phyloP scores from a whole-genome alignment of 768 basidiomycete species.

The Lactifluus hygrophoroides region DNA sequence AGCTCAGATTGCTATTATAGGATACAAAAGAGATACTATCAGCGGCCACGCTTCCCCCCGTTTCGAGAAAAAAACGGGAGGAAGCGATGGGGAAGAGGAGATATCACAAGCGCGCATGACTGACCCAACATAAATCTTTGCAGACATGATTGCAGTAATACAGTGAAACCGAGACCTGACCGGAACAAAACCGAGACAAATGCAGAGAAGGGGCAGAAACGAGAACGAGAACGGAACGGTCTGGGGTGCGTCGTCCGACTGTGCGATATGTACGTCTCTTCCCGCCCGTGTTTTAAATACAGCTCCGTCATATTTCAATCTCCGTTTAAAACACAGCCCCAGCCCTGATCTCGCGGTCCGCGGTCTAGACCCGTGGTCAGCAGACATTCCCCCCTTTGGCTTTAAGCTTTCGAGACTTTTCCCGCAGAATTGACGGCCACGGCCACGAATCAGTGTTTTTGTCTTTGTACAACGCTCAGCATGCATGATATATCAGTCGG shows the following conservation, averaged over 20 bases:
- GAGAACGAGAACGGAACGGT: conserved; percentile 16
- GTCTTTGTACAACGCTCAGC: background rate
- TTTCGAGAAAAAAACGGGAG: conserved; percentile 24
- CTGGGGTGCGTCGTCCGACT: conserved; percentile 14
- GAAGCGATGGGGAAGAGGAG: conserved; percentile 37
- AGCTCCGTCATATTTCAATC: conserved; percentile 34
- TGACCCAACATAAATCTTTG: conserved; percentile 93
- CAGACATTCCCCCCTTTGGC: conserved; percentile 7
- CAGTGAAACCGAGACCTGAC: conserved; percentile 19
- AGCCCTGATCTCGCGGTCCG: too few species aligned
- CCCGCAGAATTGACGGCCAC: background rate
- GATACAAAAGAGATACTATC: conserved; percentile 42
- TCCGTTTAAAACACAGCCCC: conserved; percentile 36
- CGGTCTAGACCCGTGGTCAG: conserved; percentile 10
- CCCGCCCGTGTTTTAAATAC: conserved; percentile 33
- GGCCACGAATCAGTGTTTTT: too few species aligned
- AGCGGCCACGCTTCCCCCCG: conserved; percentile 32
- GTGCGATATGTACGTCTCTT: background rate
- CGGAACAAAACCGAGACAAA: conserved; percentile 20
- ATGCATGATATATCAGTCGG: background rate
- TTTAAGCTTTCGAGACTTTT: conserved; percentile 3
- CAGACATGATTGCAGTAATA: conserved; percentile 46
- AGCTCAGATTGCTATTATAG: conserved; percentile 78
- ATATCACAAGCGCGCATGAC: conserved; percentile 53
- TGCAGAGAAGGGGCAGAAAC: conserved; percentile 16